Base-by-base conservation (phyloP, 148 eudicot species). In the Fagopyrum tataricum region DNA sequence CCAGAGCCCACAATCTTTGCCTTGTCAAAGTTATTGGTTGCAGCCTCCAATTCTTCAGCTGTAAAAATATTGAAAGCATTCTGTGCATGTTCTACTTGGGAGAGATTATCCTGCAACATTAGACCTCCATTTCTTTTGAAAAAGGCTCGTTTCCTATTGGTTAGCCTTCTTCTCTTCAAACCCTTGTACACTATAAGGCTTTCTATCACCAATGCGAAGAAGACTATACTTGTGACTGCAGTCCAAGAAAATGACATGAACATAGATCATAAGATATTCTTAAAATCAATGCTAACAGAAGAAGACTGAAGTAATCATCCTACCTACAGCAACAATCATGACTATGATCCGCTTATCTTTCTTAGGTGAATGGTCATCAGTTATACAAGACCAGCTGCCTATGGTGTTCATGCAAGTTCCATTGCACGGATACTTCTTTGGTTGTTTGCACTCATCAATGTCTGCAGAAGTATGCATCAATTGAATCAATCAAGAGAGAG, bases 61-160 rank as follows among this genome's bases (percentile, higher is more conserved):
- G 61, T 49, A 64, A 72, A 72, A 4, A 72, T 51, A 39, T 53
- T 72, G 74, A 53, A 44, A 64, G 74, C 26, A 31, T 17, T 15
- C 37, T 37, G 37, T 13, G 61, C 74, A 17, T 26, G 44, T 5
- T 72, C 44, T 24, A 49, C 44, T 72, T 49, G 26, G 5, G 44
- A 72, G 2, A 51, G 14, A 4, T 72, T 49, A 7, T 47, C 62
- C 44, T 51, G 59, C n/a, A 72, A 21, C 41, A 3, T 44, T 51
- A 48, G 20, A 15, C 74, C 74, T 3, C 74, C 74, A 40, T 72
- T 72, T 72, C 44, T 48, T 17, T 18, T 24, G 11, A 72, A 72
- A 8, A 52, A 37, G 6, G 44, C 43, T 13, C 14, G 39, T 53
- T 72, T 72, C 7, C 0, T 23, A 1, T 72, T 17, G n/a, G 6